These are phyloP conservation scores for Cyberlindnera mycetangii DNA, from an alignment of 805 yeast genomes.

Conservation along the genomic window DNA sequence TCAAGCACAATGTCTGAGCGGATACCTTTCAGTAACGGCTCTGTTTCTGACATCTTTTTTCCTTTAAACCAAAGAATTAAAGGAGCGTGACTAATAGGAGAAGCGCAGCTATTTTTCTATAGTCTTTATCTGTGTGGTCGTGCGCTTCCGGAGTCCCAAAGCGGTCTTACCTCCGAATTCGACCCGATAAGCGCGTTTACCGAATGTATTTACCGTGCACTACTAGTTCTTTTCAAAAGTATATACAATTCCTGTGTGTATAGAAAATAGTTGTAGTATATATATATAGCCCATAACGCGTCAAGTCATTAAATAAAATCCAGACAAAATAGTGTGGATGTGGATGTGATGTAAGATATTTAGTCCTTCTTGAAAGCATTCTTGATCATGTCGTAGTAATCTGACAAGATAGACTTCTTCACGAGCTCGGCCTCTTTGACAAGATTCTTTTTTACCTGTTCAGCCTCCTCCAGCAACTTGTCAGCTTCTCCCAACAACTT, in stretches of 20 bases:
- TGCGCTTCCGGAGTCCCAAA: too few relatives aligned
- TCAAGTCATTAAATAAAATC: too few relatives aligned
- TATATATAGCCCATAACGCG: too few relatives aligned
- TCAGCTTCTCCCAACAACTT: constrained; percentile 14
- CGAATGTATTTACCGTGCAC: too few relatives aligned
- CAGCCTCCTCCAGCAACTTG: constrained; percentile 12
- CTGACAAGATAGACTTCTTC: constrained; percentile 20
- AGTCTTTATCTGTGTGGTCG: too few relatives aligned
- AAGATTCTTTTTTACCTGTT: constrained; percentile 37
- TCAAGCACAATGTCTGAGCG: constrained; percentile 26
- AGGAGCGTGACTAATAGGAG: not conserved
- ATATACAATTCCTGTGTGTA: too few relatives aligned
- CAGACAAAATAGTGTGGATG: not conserved
- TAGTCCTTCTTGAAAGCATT: constrained; percentile 23
- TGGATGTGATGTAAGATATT: not conserved
- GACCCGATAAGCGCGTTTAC: too few relatives aligned
- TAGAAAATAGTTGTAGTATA: too few relatives aligned
- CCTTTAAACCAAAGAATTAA: not conserved
- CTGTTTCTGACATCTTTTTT: constrained; percentile 11
- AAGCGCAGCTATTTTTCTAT: too few relatives aligned
- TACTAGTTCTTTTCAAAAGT: too few relatives aligned
- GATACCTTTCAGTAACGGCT: constrained; percentile 22
- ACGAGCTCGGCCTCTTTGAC: constrained; percentile 28
- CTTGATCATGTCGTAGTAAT: constrained; percentile 26
- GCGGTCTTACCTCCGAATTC: too few relatives aligned